Evolutionary conservation across 768 basidiomycete species (phyloP).

Genomic region (Lentinula sp.): DNA sequence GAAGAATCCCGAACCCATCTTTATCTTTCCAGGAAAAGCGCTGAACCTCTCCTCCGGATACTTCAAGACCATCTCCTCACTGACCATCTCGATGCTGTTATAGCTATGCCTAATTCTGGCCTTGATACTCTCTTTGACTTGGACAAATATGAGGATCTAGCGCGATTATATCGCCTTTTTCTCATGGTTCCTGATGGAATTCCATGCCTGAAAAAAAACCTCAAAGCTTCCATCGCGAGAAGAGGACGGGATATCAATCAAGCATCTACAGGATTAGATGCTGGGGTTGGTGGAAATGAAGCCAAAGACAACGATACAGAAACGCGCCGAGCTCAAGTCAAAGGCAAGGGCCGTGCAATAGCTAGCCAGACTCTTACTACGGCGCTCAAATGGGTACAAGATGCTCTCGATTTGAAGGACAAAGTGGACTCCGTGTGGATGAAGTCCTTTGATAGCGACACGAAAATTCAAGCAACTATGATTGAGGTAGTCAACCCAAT

Average conservation of each 20-base stretch:
- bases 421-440: constrained; percentile 77
- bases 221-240: constrained; percentile 66
- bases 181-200: constrained; percentile 61
- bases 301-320: not conserved
- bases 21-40: constrained; percentile 77
- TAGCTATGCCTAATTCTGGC: constrained; percentile 76
- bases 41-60: constrained; percentile 60
- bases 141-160: constrained; percentile 70
- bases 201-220: constrained; percentile 50
- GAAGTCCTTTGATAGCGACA: constrained; percentile 64
- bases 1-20: constrained; percentile 83
- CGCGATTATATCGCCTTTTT: constrained; percentile 75
- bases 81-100: constrained; percentile 67
- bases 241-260: constrained; percentile 82
- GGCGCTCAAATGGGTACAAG: constrained; percentile 91
- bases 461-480: constrained; percentile 71
- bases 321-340: constrained; percentile 20
- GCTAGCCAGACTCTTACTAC: constrained; percentile 42
- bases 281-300: constrained; percentile 23
- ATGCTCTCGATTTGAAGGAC: constrained; percentile 87
- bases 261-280: constrained; percentile 36
- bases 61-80: constrained; percentile 74
- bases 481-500: constrained; percentile 62
- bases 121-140: constrained; percentile 82
- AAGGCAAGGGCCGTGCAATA: constrained; percentile 40